Base-by-base conservation (phyloP, 352 stramenopile species). In the Pythium periplocum region DNA sequence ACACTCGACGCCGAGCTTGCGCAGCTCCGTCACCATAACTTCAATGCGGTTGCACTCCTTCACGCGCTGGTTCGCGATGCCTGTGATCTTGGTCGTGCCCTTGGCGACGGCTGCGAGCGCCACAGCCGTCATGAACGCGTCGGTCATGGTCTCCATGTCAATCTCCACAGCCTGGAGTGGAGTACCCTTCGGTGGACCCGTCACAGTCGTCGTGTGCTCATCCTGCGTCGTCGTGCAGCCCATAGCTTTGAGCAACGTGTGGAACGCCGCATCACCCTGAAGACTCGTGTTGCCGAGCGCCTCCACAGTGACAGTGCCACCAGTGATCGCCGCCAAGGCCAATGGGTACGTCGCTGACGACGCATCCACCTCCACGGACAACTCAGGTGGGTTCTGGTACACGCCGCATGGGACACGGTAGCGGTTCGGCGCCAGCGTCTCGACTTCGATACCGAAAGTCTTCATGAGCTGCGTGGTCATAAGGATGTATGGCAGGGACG, bases 21-120 rank as follows among this genome's bases (percentile, higher is more conserved):
- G 95, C 63, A 98, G 84, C 68, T 98, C 95, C 6, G 87, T 96
- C 31, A 98, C 90, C 81, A 99, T 98, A 6, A 96, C 96, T 51
- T 97, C 97, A 70, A 99, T 98, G 45, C 96, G 87, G 62, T 99
- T 97, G 53, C 95, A 98, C 71, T 99, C 96, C 75, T 99, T 99
- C 26, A 99, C 86, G 43, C 96, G 86, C 89, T 98, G 98, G 60
- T 97, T 98, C n/a, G 97, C 97, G 43, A 99, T 98, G 61, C 98
- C 98, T 38, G 93, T 91, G 78, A 99, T 99, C 5, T 90, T 96
- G 6, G 95, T 99, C 17, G 89, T 96, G 53, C 96, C 96, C 34
- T 98, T 81, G 0, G 94, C 96, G 61, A 98, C 97, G 2, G 98
- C 78, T 4, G 93, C 96, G 32, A 97, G 86, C 11, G 97, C 93